A percentile compares a stretch with the other conserved stretches of the same genome.
Evolutionary conservation across 352 stramenopile genomes (phyloP).

Genomic region (Phytophthora pistaciae): DNA sequence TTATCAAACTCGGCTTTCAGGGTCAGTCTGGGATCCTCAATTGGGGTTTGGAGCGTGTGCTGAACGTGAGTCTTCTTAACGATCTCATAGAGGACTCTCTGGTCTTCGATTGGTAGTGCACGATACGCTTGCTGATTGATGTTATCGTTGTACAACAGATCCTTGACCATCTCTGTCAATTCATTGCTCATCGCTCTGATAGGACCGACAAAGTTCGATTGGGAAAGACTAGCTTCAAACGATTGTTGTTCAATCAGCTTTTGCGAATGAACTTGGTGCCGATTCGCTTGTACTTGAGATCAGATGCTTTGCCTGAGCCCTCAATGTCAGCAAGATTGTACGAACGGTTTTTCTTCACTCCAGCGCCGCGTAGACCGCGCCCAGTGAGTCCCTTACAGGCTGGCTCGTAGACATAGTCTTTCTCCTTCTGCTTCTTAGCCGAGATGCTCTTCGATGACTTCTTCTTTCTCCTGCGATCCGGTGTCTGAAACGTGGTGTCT

Average conservation of each 20-base stretch:
- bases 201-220: neutral
- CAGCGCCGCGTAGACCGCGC: no score
- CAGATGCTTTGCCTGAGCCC: neutral
- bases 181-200: neutral
- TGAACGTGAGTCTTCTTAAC: neutral
- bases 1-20: no score
- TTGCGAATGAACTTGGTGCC: neutral
- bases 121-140: neutral
- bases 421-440: no score
- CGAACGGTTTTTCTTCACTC: no score
- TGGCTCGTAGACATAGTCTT: no score
- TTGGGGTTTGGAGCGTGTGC: neutral
- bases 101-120: neutral
- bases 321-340: neutral
- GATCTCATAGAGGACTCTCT: neutral
- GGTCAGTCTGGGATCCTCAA: neutral
- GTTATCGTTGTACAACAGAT: neutral
- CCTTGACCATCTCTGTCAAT: neutral
- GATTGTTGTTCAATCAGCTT: neutral
- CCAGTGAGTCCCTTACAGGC: neutral
- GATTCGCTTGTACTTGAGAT: neutral
- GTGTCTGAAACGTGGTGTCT: neutral
- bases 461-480: neutral
- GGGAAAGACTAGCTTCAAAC: neutral
- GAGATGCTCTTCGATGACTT: neutral